These are phyloP conservation scores for Aaosphaeria pasadenensis DNA, from an alignment of 2,329 filamentous ascomycete genomes.

Conservation along the genomic window DNA sequence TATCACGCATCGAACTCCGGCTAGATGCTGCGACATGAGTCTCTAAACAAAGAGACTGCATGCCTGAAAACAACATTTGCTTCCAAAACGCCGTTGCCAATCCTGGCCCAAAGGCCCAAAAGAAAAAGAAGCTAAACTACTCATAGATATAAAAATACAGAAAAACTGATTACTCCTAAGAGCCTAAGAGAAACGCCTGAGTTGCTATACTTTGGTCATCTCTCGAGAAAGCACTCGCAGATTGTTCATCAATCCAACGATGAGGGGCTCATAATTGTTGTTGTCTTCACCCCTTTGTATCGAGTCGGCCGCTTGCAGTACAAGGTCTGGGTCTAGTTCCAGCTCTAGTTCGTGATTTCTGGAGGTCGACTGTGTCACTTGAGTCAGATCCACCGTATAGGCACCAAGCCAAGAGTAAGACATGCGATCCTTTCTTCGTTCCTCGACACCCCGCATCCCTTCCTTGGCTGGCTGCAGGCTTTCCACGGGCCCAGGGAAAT, in stretches of 20 bases:
- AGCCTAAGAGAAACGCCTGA: not conserved
- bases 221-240: constrained; percentile 34
- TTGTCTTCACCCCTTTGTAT: constrained; percentile 49
- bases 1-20: constrained; percentile 16
- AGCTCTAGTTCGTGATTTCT: constrained; percentile 82
- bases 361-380: constrained; percentile 62
- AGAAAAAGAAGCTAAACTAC: not conserved
- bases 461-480: constrained; percentile 46
- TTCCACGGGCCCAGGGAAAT: constrained; percentile 65
- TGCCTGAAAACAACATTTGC: not conserved
- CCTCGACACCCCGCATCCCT: constrained; percentile 41
- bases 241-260: constrained; percentile 75
- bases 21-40: constrained; percentile 11
- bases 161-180: not conserved
- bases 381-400: constrained; percentile 90
- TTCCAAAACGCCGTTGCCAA: not conserved
- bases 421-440: constrained; percentile 83
- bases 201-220: constrained; percentile 17
- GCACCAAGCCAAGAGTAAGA: constrained; percentile 79
- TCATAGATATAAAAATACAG: not conserved
- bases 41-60: too few species aligned
- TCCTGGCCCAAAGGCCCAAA: not conserved
- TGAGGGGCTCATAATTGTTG: constrained; percentile 56
- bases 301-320: constrained; percentile 64
- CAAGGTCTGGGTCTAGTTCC: constrained; percentile 62